A percentile compares a stretch with the other conserved stretches of the same genome.
These are phyloP conservation scores for Primulina eburnea DNA, from an alignment of 257 asterid genomes.

Conservation along the genomic window DNA sequence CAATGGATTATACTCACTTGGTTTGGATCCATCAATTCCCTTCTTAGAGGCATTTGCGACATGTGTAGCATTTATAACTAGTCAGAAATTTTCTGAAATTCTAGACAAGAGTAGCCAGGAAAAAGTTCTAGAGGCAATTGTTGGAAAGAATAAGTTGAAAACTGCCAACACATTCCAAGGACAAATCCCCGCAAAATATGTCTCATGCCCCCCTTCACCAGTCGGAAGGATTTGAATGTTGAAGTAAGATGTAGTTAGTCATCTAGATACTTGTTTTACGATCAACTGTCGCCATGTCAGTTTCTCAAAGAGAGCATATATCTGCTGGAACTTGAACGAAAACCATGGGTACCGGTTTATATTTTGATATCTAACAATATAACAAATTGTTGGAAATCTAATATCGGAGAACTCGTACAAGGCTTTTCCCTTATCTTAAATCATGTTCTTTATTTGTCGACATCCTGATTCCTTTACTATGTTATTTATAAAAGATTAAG, in stretches of 20 bases:
- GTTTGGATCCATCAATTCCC: conserved; percentile 55
- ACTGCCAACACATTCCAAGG: conserved; percentile 29
- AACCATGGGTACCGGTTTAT: conserved; percentile 13
- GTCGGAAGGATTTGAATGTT: conserved; percentile 70
- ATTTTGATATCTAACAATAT: background rate
- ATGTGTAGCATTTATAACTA: conserved; percentile 62
- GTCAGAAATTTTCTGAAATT: conserved; percentile 45
- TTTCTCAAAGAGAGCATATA: conserved; percentile 36
- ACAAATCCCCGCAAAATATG: conserved; percentile 51
- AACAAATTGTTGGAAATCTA: background rate
- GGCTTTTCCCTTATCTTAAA: background rate
- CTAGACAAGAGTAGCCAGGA: conserved; percentile 30
- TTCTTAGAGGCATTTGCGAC: conserved; percentile 78
- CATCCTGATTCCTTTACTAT: no score
- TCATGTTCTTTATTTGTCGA: background rate
- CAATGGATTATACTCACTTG: conserved; percentile 61
- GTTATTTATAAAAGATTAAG: no score
- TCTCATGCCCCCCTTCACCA: conserved; percentile 73
- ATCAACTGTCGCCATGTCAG: conserved; percentile 21
- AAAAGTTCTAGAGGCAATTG: conserved; percentile 22
- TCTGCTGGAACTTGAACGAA: conserved; percentile 13
- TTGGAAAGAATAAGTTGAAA: conserved; percentile 28
- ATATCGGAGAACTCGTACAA: background rate
- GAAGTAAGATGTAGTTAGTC: background rate
- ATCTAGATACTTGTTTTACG: conserved; percentile 16